Percentiles rank a stretch among this genome's conserved stretches.
Evolutionary conservation across 805 yeast species (phyloP).

Genomic region (Yarrowia sp.): DNA sequence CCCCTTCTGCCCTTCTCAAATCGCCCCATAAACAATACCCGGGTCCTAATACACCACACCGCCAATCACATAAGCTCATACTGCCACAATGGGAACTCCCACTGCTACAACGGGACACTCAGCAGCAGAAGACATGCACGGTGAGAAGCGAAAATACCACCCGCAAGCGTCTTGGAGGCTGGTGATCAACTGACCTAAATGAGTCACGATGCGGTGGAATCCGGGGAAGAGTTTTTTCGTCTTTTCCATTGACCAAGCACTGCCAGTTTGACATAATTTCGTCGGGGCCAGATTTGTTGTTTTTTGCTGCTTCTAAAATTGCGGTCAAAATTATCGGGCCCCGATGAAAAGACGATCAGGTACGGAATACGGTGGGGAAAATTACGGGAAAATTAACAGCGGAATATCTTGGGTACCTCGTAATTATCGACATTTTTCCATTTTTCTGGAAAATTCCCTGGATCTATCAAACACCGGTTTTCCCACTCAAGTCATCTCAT

Average conservation of each 20-base stretch:
- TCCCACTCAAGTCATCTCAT: not conserved
- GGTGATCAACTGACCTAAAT: constrained; percentile 1
- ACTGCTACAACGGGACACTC: constrained; percentile 20
- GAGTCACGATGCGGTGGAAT: not conserved
- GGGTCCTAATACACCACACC: not conserved
- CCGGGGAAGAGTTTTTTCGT: not conserved
- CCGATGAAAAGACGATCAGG: too few species aligned
- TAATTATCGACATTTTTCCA: not conserved
- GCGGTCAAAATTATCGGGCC: not conserved
- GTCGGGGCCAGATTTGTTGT: too few species aligned
- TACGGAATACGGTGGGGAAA: too few species aligned
- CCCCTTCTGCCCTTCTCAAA: not conserved
- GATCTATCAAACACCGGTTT: not conserved
- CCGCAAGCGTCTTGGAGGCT: constrained; percentile 1
- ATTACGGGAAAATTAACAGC: not conserved
- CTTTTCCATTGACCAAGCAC: too few species aligned
- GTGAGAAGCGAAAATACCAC: not conserved
- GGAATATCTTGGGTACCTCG: too few species aligned
- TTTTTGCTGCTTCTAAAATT: not conserved
- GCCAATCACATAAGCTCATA: constrained; percentile 33
- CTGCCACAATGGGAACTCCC: constrained; percentile 38
- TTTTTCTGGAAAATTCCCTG: too few species aligned
- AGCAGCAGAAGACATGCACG: constrained; percentile 10
- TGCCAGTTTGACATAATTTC: too few species aligned
- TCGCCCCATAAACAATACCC: not conserved